Evolutionary conservation across 805 yeast genomes (phyloP).

Genomic region (Torulaspora microellipsoides): DNA sequence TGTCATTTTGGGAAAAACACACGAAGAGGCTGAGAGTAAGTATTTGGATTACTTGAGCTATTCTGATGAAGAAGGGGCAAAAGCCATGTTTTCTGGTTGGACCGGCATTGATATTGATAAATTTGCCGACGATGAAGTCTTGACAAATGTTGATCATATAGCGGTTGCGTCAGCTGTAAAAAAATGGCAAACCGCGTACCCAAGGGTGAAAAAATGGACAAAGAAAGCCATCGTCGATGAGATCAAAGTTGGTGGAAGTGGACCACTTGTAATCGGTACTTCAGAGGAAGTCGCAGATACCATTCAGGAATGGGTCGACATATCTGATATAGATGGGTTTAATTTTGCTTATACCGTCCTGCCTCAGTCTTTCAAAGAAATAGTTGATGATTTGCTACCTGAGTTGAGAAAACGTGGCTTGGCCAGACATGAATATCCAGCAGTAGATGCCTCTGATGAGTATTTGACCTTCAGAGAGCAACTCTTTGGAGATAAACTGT

Average conservation of each 20-base stretch:
- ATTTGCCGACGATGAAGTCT: constrained; percentile 37
- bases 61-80: constrained; percentile 43
- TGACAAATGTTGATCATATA: constrained; percentile 30
- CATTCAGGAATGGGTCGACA: constrained; percentile 39
- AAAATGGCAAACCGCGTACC: constrained; percentile 25
- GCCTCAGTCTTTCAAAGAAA: constrained; percentile 38
- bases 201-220: constrained; percentile 20
- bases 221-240: constrained; percentile 30
- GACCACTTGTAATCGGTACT: constrained; percentile 35
- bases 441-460: constrained; percentile 14
- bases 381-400: constrained; percentile 37
- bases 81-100: constrained; percentile 45
- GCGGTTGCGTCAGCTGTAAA: constrained; percentile 34
- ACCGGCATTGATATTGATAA: constrained; percentile 40
- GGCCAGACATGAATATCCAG: constrained; percentile 38
- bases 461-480: constrained; percentile 34
- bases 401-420: constrained; percentile 36
- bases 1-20: constrained; percentile 39
- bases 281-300: constrained; percentile 39
- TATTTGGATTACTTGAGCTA: constrained; percentile 31
- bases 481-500: constrained; percentile 31
- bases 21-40: constrained; percentile 40
- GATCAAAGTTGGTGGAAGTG: constrained; percentile 27
- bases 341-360: constrained; percentile 39
- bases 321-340: constrained; percentile 43